A percentile compares a stretch with the other conserved stretches of the same genome.
These are phyloP conservation scores for Parasarocladium wereldwijsianum DNA, from an alignment of 2,329 filamentous ascomycete species.

Conservation along the genomic window DNA sequence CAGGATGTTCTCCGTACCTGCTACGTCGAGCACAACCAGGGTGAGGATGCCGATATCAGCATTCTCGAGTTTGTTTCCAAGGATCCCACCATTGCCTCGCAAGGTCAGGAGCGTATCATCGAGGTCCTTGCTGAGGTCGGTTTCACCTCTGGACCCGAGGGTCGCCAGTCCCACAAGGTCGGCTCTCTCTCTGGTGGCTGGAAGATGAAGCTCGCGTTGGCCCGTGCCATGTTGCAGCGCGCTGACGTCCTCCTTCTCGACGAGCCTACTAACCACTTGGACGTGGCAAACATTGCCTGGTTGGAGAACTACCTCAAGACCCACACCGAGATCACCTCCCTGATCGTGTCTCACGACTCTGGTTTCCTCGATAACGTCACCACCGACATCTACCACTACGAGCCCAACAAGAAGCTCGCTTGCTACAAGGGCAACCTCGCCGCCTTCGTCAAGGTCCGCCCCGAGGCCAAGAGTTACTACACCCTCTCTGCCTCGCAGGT, in stretches of 20 bases:
- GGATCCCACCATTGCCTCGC: constrained; percentile 70
- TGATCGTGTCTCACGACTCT: constrained; percentile 98
- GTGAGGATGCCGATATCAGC: constrained; percentile 90
- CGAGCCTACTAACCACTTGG: constrained; percentile 97
- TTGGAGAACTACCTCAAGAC: constrained; percentile 86
- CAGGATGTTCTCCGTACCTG: constrained; percentile 89
- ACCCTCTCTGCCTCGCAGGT: constrained; percentile 77
- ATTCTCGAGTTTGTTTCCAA: constrained; percentile 88
- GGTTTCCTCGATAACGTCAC: constrained; percentile 94
- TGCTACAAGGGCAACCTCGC: constrained; percentile 73
- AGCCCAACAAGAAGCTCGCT: constrained; percentile 82
- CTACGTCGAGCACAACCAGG: constrained; percentile 98
- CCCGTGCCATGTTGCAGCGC: constrained; percentile 88
- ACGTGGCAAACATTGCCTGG: constrained; percentile 94
- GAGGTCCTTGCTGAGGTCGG: constrained; percentile 81
- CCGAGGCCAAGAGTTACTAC: constrained; percentile 96
- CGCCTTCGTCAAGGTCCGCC: constrained; percentile 74
- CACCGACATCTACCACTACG: constrained; percentile 98
- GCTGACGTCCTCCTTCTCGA: constrained; percentile 94
- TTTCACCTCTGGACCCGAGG: constrained; percentile 80
- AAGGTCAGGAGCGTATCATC: constrained; percentile 68
- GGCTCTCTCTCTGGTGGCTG: constrained; percentile 93
- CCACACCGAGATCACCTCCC: constrained; percentile 90
- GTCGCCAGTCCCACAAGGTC: constrained; percentile 76
- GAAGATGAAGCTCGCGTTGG: constrained; percentile 99